Conservation (phyloP, 2,329 filamentous ascomycete species). For the Trichoderma sp. region DNA sequence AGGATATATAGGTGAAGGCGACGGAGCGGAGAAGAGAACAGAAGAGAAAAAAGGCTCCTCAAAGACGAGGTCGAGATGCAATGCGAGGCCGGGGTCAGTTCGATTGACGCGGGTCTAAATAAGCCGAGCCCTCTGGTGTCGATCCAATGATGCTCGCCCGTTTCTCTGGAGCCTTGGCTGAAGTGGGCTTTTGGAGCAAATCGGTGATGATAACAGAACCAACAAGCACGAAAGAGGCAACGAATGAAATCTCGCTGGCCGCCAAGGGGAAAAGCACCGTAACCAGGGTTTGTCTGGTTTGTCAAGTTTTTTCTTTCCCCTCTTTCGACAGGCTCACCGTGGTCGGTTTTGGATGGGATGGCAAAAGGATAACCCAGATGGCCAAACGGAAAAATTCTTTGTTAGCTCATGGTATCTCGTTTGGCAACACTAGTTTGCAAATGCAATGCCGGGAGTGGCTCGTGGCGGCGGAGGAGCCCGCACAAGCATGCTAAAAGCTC, state of each 20-base stretch:
- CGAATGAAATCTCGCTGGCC: neutral
- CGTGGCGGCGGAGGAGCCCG: slow-evolving; percentile 16
- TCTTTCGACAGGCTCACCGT: neutral
- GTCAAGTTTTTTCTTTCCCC: neutral
- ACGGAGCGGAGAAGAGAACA: neutral
- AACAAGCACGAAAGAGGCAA: neutral
- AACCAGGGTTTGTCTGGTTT: neutral
- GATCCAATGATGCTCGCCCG: slow-evolving; percentile 7
- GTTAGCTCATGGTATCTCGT: neutral
- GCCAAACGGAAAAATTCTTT: neutral
- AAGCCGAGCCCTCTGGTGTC: slow-evolving; percentile 11
- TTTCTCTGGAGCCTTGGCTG: slow-evolving; percentile 11
- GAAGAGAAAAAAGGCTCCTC: neutral
- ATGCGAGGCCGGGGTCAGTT: slow-evolving; percentile 9
- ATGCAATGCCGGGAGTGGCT: slow-evolving; percentile 17
- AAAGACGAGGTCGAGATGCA: slow-evolving; percentile 1
- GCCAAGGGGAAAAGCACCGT: neutral
- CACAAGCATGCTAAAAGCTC: neutral
- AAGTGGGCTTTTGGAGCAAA: slow-evolving; percentile 2
- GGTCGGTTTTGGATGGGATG: neutral
- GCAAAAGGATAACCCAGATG: neutral
- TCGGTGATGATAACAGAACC: neutral
- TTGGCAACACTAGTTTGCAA: neutral
- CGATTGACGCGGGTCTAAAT: neutral
- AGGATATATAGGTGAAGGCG: slow-evolving; percentile 3